Conservation (phyloP, 331 rosid genomes). For the Malus hybrid region DNA sequence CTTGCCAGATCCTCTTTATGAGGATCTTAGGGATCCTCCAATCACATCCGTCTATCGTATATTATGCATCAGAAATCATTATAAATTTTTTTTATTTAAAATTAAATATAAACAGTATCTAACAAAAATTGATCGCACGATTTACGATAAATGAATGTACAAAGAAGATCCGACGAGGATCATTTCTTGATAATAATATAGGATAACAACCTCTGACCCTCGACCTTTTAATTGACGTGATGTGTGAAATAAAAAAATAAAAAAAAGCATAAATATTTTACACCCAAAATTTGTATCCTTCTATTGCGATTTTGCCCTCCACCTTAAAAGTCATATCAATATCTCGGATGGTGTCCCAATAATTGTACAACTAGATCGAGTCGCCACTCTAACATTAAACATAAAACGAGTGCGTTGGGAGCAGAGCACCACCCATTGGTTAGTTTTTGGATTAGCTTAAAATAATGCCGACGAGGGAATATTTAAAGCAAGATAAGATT, state of each 20-base stretch:
- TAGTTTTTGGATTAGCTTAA: constrained; percentile 1
- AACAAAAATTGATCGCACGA: no score
- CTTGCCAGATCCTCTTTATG: no score
- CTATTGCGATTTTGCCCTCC: background rate
- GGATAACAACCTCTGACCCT: background rate
- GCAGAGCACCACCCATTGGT: background rate
- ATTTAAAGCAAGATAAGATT: background rate
- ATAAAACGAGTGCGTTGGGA: background rate
- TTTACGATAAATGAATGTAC: no score
- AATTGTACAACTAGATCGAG: background rate
- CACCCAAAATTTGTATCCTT: background rate
- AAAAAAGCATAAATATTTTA: background rate
- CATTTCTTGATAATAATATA: no score
- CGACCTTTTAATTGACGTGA: background rate
- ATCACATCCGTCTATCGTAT: no score
- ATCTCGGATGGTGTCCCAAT: background rate
- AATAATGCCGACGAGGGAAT: background rate
- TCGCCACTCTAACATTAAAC: constrained; percentile 5
- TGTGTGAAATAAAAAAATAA: no score
- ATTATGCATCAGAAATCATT: no score
- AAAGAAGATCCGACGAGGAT: no score
- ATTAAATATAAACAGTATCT: no score
- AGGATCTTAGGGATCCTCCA: no score
- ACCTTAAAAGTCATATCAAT: background rate
- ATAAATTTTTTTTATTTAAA: no score